Base-by-base conservation (phyloP, 768 basidiomycete species). In the Holtermannia corniformis region DNA sequence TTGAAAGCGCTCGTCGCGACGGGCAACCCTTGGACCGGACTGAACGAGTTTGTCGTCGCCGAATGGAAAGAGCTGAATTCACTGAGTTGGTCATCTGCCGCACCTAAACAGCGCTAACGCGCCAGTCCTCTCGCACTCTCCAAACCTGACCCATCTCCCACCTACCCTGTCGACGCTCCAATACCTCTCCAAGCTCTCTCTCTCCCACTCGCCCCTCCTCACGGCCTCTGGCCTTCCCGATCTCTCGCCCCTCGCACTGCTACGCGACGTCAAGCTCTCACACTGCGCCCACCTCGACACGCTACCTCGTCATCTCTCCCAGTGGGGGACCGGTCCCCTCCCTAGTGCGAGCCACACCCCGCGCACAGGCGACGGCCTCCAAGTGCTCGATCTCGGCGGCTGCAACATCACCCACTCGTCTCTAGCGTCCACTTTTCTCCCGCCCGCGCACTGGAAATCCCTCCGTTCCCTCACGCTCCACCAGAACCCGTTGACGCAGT, bases 1-100 rank as follows among this genome's bases (percentile, higher is more conserved):
- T 44, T 68, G 22, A 68, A 68, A 54, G 66, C 66, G 26, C 16
- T 68, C 4, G 66, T 68, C 12, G 66, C 61, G 20, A 68, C 65
- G 63, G 59, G 57, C 44, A 65, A 65, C 40, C 54, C 53, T n/a
- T 68, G 66, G 66, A 46, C 44, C 20, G 42, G 47, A 5, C 44
- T 68, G 1, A 60, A 65, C 41, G 49, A 49, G 16, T 56, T 59
- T 2, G 62, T 68, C 0, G 42, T 68, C 7, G 14, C 25, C 3
- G 44, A 41, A 14, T 68, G 66, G 66, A 61, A 47, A 24, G 61
- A 68, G 28, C 54, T 68, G 25, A 68, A 68, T 27, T 68, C 66
- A 16, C 50, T 68, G 19, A 68, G 66, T 68, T 44, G 47, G 66
- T 57, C 45, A 2, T 49, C 10, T 28, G 16, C 37, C 26, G n/a